Evolutionary conservation across 2,329 filamentous ascomycete species (phyloP).

Genomic region (Dothideomycetes sp.): DNA sequence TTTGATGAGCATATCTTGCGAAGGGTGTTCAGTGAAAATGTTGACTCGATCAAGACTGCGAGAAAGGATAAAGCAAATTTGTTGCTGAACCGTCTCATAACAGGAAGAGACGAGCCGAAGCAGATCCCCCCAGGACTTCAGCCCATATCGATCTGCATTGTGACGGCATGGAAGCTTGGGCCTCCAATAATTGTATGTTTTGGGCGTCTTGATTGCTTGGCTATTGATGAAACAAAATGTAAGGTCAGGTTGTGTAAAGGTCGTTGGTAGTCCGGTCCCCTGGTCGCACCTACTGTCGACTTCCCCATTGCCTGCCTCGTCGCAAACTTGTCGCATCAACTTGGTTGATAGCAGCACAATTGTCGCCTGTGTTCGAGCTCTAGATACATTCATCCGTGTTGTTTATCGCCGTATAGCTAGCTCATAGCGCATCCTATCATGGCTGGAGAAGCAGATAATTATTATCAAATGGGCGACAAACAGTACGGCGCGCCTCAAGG

Average conservation of each 20-base stretch:
- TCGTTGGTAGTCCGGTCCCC: no score
- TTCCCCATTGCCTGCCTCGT: no score
- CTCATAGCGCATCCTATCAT: conserved; percentile 7
- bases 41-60: no score
- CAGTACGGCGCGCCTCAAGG: conserved; percentile 10
- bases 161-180: background rate
- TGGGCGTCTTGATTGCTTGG: background rate
- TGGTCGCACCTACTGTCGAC: no score
- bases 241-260: background rate
- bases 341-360: no score
- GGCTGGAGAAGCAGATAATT: conserved; percentile 23
- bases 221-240: background rate
- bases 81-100: background rate
- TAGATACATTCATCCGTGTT: background rate
- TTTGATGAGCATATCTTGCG: no score
- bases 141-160: background rate
- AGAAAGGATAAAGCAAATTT: background rate
- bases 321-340: no score
- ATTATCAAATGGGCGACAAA: conserved; percentile 23
- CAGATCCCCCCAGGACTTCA: background rate
- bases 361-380: no score
- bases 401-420: background rate
- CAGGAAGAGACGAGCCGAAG: background rate
- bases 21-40: no score
- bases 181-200: background rate